These are phyloP conservation scores for Xylariaceae sp. DNA, from an alignment of 2,329 filamentous ascomycete genomes.

Conservation along the genomic window DNA sequence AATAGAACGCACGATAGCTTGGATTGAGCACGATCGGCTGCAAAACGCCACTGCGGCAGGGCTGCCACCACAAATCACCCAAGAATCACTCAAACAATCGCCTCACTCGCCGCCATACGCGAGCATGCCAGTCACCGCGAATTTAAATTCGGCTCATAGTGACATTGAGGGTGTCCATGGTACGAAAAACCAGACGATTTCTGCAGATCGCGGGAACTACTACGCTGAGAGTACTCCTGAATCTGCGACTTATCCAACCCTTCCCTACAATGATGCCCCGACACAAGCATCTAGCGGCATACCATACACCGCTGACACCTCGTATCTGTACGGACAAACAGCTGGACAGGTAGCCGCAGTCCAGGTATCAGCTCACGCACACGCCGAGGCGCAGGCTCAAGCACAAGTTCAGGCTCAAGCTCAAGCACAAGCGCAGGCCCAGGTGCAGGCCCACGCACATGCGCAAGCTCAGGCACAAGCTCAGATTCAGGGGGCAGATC, in stretches of 20 bases:
- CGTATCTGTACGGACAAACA: slow-evolving; percentile 25
- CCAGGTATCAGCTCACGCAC: slow-evolving; percentile 18
- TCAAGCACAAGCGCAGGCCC: slow-evolving; percentile 23
- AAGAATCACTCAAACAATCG: slow-evolving; percentile 27
- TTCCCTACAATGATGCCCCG: slow-evolving; percentile 21
- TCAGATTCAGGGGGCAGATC: slow-evolving; percentile 13
- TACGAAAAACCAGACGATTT: slow-evolving; percentile 18
- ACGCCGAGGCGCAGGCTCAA: slow-evolving; percentile 21
- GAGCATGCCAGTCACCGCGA: slow-evolving; percentile 16
- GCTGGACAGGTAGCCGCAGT: slow-evolving; percentile 20
- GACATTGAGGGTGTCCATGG: slow-evolving; percentile 18
- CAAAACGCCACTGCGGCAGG: slow-evolving; percentile 25
- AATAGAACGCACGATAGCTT: slow-evolving; percentile 46
- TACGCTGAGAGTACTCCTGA: slow-evolving; percentile 22
- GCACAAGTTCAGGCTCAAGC: slow-evolving; percentile 18
- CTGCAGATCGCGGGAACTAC: slow-evolving; percentile 20
- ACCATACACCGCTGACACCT: slow-evolving; percentile 21
- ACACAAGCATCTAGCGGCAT: slow-evolving; percentile 19
- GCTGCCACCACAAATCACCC: slow-evolving; percentile 16
- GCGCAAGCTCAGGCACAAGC: slow-evolving; percentile 13
- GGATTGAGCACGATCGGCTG: slow-evolving; percentile 48
- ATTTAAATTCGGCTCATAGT: slow-evolving; percentile 12
- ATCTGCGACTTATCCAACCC: slow-evolving; percentile 19
- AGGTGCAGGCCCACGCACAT: slow-evolving; percentile 15
- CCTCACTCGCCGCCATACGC: slow-evolving; percentile 24